Evolutionary conservation across 164 flowering plant species (phyloP).

Genomic region (Sedum album): DNA sequence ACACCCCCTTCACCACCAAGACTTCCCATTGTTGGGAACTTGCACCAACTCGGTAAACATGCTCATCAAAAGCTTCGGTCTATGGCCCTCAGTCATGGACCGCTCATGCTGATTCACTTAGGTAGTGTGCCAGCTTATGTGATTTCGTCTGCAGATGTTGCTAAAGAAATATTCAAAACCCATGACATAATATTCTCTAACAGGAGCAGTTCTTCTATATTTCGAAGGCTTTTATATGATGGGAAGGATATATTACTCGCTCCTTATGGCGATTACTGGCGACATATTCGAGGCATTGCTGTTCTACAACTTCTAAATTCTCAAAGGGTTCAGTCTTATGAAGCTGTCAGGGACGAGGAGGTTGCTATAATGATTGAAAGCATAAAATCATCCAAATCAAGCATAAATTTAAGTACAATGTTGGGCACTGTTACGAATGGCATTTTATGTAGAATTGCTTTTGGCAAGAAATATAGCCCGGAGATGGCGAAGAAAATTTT

Average conservation of each 20-base stretch:
- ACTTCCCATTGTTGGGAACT: too few species aligned
- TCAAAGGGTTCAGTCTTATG: conserved; percentile 8
- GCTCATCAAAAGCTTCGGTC: conserved; percentile 9
- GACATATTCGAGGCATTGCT: conserved; percentile 10
- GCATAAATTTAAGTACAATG: conserved; percentile 3
- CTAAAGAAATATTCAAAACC: conserved; percentile 12
- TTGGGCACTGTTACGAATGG: background rate
- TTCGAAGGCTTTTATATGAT: background rate
- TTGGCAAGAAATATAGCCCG: conserved; percentile 12
- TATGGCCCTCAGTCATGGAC: conserved; percentile 6
- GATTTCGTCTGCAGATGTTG: conserved; percentile 8
- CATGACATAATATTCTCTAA: conserved; percentile 9
- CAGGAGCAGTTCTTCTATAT: background rate
- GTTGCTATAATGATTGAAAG: background rate
- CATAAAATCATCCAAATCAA: background rate
- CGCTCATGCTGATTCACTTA: conserved; percentile 3
- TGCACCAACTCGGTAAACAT: conserved; percentile 8
- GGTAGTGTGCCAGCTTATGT: conserved; percentile 4
- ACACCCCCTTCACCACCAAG: too few species aligned
- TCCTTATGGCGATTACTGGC: conserved; percentile 11
- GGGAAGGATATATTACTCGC: background rate
- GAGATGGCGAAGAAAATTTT: conserved; percentile 13
- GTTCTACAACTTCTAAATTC: conserved; percentile 7
- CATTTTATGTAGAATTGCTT: conserved; percentile 4
- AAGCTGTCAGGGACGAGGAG: conserved; percentile 4